phyloP scores from a whole-genome alignment of 257 asterid genomes.

The Solanum pennellii region DNA sequence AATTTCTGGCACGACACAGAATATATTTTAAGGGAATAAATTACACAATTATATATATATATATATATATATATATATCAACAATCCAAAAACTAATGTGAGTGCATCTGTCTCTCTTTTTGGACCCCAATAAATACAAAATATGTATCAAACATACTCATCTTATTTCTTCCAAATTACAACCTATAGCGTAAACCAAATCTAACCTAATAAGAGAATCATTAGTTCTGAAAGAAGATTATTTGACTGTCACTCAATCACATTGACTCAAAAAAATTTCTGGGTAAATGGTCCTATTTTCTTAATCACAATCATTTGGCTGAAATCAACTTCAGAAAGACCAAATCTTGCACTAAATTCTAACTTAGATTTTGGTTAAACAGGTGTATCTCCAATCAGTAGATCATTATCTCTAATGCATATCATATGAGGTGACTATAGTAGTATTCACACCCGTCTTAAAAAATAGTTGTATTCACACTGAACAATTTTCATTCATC shows the following conservation, averaged over 20 bases:
- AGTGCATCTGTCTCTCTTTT: neutral
- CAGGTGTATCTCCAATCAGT: neutral
- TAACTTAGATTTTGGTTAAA: neutral
- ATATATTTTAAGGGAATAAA: neutral
- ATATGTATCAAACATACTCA: neutral
- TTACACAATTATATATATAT: neutral
- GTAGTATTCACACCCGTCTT: neutral
- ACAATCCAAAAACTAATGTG: neutral
- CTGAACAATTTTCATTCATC: neutral
- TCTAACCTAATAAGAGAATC: neutral
- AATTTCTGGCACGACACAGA: neutral
- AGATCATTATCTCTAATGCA: neutral
- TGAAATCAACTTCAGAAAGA: conserved; percentile 16
- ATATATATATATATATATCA: neutral
- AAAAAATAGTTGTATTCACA: neutral
- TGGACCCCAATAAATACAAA: neutral
- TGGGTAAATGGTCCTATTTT: neutral
- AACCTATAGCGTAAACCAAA: neutral
- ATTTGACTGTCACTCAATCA: neutral
- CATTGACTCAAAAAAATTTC: neutral
- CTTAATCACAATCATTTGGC: conserved; percentile 11
- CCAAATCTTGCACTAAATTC: neutral
- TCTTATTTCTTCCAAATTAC: neutral
- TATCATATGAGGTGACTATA: neutral
- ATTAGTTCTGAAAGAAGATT: neutral